Evolutionary conservation across 2,329 filamentous ascomycete species (phyloP).

Genomic region (Alternaria sp.): DNA sequence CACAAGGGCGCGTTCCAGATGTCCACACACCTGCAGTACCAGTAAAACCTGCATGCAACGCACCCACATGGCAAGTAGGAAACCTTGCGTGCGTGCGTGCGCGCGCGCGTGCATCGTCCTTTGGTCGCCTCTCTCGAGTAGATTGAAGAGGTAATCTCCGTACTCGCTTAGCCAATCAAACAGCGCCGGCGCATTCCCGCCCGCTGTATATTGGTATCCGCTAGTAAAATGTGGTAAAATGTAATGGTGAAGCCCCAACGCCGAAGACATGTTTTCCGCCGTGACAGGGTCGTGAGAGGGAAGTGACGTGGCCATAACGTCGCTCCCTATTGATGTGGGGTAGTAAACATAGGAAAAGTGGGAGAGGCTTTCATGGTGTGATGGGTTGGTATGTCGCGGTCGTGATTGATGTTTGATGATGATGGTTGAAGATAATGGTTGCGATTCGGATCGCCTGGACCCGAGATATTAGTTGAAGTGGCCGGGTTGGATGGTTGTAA

Average conservation of each 20-base stretch:
- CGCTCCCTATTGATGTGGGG: constrained; percentile 13
- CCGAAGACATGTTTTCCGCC: constrained; percentile 15
- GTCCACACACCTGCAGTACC: background rate
- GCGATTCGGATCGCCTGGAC: constrained; percentile 47
- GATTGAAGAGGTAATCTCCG: constrained; percentile 11
- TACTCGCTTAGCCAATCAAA: constrained; percentile 19
- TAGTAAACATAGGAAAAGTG: constrained; percentile 35
- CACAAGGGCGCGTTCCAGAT: background rate
- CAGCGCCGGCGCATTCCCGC: constrained; percentile 4
- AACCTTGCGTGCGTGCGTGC: background rate
- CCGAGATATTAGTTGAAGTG: constrained; percentile 32
- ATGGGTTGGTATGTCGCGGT: constrained; percentile 3
- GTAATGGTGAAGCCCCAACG: constrained; percentile 9
- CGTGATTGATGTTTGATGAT: constrained; percentile 14
- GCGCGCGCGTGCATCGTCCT: background rate
- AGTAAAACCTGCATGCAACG: constrained; percentile 2
- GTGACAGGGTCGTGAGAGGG: constrained; percentile 8
- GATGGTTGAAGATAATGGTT: constrained; percentile 27
- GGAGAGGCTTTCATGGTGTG: constrained; percentile 17
- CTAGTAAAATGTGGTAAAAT: constrained; percentile 9
- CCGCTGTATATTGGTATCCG: constrained; percentile 4
- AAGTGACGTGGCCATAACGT: constrained; percentile 17
- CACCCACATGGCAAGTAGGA: background rate
- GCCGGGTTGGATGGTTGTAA: constrained; percentile 15
- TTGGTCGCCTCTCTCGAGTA: background rate